Percentiles rank a stretch among this genome's conserved stretches.
phyloP scores from a whole-genome alignment of 169 alveolate genomes.

The Plasmodium yoelii region DNA sequence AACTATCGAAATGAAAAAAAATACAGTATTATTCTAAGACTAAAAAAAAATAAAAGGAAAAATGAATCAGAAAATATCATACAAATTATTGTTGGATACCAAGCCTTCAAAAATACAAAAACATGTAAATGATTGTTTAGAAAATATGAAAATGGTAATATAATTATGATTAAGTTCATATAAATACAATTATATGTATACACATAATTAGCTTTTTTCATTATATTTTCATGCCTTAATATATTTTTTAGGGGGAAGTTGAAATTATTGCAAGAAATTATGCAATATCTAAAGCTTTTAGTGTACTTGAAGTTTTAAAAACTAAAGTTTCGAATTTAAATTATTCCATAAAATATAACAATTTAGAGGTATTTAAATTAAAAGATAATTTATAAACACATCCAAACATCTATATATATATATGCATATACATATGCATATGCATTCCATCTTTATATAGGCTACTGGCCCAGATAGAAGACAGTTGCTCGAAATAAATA shows the following conservation, averaged over 20 bases:
- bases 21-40: background rate
- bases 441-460: constrained; percentile 2
- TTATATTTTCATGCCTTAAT: background rate
- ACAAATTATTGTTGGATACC: constrained; percentile 15
- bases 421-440: background rate
- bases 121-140: constrained; percentile 21
- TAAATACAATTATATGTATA: background rate
- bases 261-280: constrained; percentile 44
- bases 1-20: no score
- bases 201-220: background rate
- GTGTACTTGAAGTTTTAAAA: constrained; percentile 32
- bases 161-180: background rate
- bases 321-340: constrained; percentile 6
- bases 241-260: constrained; percentile 20
- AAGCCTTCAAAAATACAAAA: constrained; percentile 25
- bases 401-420: background rate
- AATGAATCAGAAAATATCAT: background rate
- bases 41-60: background rate
- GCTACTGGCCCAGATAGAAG: constrained; percentile 33
- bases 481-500: constrained; percentile 10
- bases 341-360: constrained; percentile 21
- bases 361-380: constrained; percentile 25
- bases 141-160: constrained; percentile 42
- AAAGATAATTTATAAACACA: background rate
- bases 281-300: constrained; percentile 61